Evolutionary conservation across 768 basidiomycete species (phyloP), one percentile per base, ranked within the genome.

Genomic region (Lentinus tigrinus): DNA sequence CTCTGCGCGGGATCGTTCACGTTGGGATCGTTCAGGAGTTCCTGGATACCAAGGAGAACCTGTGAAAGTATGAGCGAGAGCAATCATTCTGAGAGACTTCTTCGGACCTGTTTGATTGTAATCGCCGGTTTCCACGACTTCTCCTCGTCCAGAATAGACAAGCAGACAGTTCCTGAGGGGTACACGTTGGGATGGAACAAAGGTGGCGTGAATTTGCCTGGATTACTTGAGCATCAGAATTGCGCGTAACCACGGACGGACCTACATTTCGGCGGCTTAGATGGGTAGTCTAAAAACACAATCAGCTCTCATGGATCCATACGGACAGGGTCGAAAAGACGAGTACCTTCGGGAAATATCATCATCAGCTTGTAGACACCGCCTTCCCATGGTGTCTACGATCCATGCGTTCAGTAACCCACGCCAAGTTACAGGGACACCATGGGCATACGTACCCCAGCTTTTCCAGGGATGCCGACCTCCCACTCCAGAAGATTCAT

Each of bases 111-210:
- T 73, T 98, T 99, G 76, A 99, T 95, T 2, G 97, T 98, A 66
- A 99, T 98, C 7, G 95, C 92, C 24, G 97, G 95, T 70, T 98
- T 98, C 97, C 97, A 99, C 1, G 88, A 89, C 72, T 99, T 98
- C 75, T 99, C 97, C 70, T 99, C 97, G 68, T 98, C 96, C 53
- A 99, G 76, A 68, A 99, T 99, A 11, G 95, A 98, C 27, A 99
- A 79, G 72, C 96, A 98, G 46, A 98, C 95, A 19, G 97, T 99
- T 24, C 97, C 97, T 28, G 96, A 98, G 0, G 97, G 97, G 70
- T 98, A 99, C 54, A 99, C 95, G 70, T 98, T 98, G 26, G 96
- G 95, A 71, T 99, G 96, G 78, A 98, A 98, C 48, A 98, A 78
- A 36, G 96, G 89, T 2, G 96, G 97, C 1, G 86, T 78, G 75